Conservation (phyloP, 345 rosid genomes). For the Camelina laxa region DNA sequence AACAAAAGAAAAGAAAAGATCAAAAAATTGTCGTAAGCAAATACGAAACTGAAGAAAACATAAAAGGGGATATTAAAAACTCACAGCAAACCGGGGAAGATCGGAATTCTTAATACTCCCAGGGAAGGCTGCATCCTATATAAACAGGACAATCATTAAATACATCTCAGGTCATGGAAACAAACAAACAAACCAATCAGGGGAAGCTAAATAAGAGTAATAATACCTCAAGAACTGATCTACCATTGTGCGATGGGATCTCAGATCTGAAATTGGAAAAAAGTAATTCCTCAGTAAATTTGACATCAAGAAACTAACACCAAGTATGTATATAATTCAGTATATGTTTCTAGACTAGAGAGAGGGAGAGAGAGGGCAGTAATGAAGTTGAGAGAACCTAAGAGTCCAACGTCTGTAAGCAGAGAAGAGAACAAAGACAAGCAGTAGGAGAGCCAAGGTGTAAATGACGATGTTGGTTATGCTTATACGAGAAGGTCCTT, state of each 20-base stretch:
- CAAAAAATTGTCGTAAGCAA: background rate
- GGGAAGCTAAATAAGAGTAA: background rate
- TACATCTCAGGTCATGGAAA: background rate
- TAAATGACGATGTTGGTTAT: conserved; percentile 52
- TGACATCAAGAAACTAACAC: background rate
- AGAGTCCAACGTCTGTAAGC: conserved; percentile 64
- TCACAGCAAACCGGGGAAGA: conserved; percentile 68
- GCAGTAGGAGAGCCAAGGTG: conserved; percentile 52
- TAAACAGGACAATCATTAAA: conserved; percentile 22
- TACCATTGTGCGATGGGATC: conserved; percentile 47
- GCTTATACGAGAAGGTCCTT: conserved; percentile 65
- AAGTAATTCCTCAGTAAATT: conserved; percentile 16
- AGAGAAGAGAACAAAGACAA: conserved; percentile 58
- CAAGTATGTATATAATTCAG: background rate
- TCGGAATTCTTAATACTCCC: conserved; percentile 47
- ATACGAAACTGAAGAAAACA: conserved; percentile 1
- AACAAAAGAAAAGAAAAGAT: background rate
- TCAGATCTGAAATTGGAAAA: conserved; percentile 54
- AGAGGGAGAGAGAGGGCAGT: too few relatives aligned
- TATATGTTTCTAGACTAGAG: background rate
- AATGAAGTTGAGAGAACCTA: conserved; percentile 46
- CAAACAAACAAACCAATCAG: background rate
- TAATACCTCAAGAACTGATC: conserved; percentile 58
- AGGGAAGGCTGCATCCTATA: conserved; percentile 48
- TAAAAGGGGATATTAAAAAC: background rate